Base-by-base conservation (phyloP, 2,329 filamentous ascomycete genomes). In the Ceratocystis papillata region DNA sequence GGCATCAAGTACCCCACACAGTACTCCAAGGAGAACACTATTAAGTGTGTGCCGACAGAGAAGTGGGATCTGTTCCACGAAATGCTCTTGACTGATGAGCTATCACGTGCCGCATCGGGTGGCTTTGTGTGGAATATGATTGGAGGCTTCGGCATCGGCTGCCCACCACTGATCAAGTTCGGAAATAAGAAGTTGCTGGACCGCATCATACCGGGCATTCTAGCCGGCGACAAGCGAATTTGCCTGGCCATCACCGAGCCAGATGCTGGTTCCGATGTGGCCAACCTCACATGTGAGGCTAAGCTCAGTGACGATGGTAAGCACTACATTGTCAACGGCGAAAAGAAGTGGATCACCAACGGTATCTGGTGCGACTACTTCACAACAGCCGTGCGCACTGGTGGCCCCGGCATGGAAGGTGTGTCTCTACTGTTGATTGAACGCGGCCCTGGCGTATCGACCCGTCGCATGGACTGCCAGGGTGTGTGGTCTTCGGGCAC, bases 261-360 rank as follows among this genome's bases (percentile, higher is more conserved):
- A 68, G 93, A 97, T 77, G 94, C 92, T 12, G 94, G 94, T 57
- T 90, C 86, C 70, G 94, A 99, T 74, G 94, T 99, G 8, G 94
- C 94, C 68, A 97, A 96, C 77, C 76, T 99, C 70, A 94, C 87
- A 15, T 97, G 93, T 76, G 92, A 97, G 80, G 94, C 94, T 30
- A 96, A 96, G 81, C 83, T 97, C 67, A 89, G 84, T 69, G 89
- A 94, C 71, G 94, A 99, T 72, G 94, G 94, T 73, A 97, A 97
- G 81, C 90, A 97, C 79, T 99, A 95, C 78, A 97, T 97, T 71
- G 94, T 99, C 77, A 99, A 97, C 74, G 94, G 94, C 65, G 93
- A 96, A 84, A 97, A 99, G 88, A 99, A 99, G 80, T 97, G 94
- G 93, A 97, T 97, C 77, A 97, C 93, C 73, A 99, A 99, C 78